Evolutionary conservation across 2,329 filamentous ascomycete genomes (phyloP).

Genomic region (Thelonectria rubi): DNA sequence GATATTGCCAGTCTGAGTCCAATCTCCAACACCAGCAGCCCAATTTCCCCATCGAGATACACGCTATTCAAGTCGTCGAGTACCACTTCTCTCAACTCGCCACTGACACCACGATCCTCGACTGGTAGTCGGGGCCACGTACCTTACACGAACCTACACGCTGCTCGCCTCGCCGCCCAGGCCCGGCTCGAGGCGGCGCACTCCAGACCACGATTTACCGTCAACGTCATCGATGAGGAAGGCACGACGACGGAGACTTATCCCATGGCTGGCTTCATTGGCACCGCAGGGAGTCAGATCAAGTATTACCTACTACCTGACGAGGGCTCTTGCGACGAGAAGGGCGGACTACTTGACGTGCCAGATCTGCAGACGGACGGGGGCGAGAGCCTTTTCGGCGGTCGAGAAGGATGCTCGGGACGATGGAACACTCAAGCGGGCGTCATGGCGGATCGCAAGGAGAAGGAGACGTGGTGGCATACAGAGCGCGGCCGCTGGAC

Average conservation of each 20-base stretch:
- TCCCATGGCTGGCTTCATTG: slow-evolving; percentile 69
- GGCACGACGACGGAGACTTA: slow-evolving; percentile 62
- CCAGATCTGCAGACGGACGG: slow-evolving; percentile 58
- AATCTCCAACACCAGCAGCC: slow-evolving; percentile 37
- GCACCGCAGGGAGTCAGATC: slow-evolving; percentile 66
- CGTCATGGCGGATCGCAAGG: slow-evolving; percentile 54
- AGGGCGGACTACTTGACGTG: slow-evolving; percentile 64
- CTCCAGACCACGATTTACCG: slow-evolving; percentile 61
- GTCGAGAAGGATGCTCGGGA: slow-evolving; percentile 55
- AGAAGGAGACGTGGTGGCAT: slow-evolving; percentile 61
- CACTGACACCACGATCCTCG: slow-evolving; percentile 23
- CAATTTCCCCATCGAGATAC: slow-evolving; percentile 37
- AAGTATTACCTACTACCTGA: slow-evolving; percentile 69
- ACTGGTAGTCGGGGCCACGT: slow-evolving; percentile 30
- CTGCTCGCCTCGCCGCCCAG: slow-evolving; percentile 71
- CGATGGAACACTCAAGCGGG: slow-evolving; percentile 56
- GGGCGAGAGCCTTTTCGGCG: slow-evolving; percentile 54
- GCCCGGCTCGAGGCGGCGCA: slow-evolving; percentile 68
- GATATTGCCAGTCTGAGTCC: slow-evolving; percentile 33
- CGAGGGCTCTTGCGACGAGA: slow-evolving; percentile 62
- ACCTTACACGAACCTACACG: slow-evolving; percentile 56
- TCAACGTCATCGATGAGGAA: slow-evolving; percentile 65
- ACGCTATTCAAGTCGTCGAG: slow-evolving; percentile 49
- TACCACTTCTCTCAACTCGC: slow-evolving; percentile 45
- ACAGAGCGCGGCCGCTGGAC: slow-evolving; percentile 59